Base-by-base conservation (phyloP, 352 stramenopile genomes). In the Phytopythium chamaehyphon region DNA sequence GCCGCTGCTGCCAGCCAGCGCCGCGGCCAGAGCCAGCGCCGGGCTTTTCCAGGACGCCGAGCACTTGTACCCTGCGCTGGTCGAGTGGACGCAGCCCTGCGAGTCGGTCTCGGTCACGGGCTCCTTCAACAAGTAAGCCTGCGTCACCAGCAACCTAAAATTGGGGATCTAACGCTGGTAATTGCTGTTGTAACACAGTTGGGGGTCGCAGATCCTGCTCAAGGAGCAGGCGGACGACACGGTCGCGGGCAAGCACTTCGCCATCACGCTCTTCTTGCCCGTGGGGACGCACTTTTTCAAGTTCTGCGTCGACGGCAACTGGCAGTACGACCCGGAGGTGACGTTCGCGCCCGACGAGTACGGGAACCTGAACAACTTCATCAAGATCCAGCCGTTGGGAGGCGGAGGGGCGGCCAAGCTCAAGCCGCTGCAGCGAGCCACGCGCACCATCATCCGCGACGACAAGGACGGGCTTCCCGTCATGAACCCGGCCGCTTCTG, bases 291-390 rank as follows among this genome's bases (percentile, higher is more conserved):
- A 93, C 52, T 74, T 80, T 43, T 93, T 90, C 64, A 90, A 88
- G 55, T 93, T 78, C 48, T 88, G 76, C 47, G 72, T 90, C 35
- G 79, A 93, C 53, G 73, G 77, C 18, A 73, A 77, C 10, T 93
- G 83, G 81, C 81, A 91, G 40, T 93, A 93, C 62, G 80, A 93
- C 57, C 81, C 83, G 0, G 83, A 93, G 40, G 77, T 89, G 28
- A 71, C 78, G 2, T 93, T 93, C 56, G 83, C 83, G 2, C 76
- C 76, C 0, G 83, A 93, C 47, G 80, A 85, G 54, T 93, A 90
- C 53, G 83, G 83, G n/a, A 93, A 93, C 55, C 65, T 93, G 45
- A 93, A 93, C 57, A 93, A 93, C 55, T 90, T 93, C 35, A 86
- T 93, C 54, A 83, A 65, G 44, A 76, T 93, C 47, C 36, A 46